These are phyloP conservation scores for Chenopodium berlandieri DNA, from an alignment of 148 eudicot species.

Conservation along the genomic window DNA sequence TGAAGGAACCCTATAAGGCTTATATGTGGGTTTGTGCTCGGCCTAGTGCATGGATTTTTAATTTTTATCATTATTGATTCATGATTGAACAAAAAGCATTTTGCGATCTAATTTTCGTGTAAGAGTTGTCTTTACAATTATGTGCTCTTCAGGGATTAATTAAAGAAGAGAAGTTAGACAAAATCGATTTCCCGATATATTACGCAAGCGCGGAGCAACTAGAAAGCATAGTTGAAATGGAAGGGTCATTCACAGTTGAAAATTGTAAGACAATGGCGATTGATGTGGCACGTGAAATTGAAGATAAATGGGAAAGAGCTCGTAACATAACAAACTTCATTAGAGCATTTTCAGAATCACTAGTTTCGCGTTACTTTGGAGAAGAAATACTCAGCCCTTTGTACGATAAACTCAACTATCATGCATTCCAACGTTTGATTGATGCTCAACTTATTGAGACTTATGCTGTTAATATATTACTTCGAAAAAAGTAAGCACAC, in stretches of 20 bases:
- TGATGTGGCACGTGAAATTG: slow-evolving; percentile 4
- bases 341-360: slow-evolving; percentile 14
- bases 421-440: slow-evolving; percentile 8
- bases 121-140: neutral
- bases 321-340: neutral
- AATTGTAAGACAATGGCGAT: neutral
- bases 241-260: slow-evolving; percentile 19
- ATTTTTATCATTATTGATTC: too few relatives aligned
- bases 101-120: too few relatives aligned
- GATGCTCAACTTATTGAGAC: neutral
- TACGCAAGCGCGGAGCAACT: slow-evolving; percentile 4
- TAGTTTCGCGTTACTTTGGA: slow-evolving; percentile 10
- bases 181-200: slow-evolving; percentile 7
- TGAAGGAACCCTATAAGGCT: too few relatives aligned
- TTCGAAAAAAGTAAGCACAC: neutral
- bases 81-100: too few relatives aligned
- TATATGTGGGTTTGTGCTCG: too few relatives aligned
- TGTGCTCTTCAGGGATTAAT: slow-evolving; percentile 9
- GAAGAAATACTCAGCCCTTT: neutral
- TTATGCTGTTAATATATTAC: slow-evolving; percentile 2
- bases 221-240: slow-evolving; percentile 6
- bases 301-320: slow-evolving; percentile 1
- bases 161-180: slow-evolving; percentile 14
- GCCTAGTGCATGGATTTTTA: too few relatives aligned
- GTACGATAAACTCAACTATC: neutral